A percentile compares a stretch with the other conserved stretches of the same genome.
Evolutionary conservation across 768 basidiomycete genomes (phyloP).

Genomic region (Lanmaoa pseudosensibilis): DNA sequence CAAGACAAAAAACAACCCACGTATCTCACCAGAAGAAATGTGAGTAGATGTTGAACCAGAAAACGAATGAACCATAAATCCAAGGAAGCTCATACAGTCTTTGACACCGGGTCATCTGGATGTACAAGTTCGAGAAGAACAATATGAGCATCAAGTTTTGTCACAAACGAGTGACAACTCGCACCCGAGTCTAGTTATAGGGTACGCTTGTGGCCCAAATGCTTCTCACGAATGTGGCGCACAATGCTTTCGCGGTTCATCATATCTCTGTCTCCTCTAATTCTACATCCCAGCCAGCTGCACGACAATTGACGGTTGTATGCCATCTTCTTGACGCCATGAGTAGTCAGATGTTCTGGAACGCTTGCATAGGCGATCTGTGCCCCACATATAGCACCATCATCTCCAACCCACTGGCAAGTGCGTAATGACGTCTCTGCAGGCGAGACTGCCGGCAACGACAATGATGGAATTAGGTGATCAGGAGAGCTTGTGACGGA

Average conservation of each 20-base stretch:
- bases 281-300: conserved; percentile 10
- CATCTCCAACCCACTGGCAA: conserved; percentile 8
- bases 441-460: background rate
- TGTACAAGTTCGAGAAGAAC: background rate
- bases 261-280: background rate
- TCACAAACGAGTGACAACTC: background rate
- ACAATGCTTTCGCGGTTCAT: conserved; percentile 20
- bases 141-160: background rate
- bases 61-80: background rate
- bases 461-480: background rate
- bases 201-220: conserved; percentile 12
- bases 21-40: background rate
- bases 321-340: background rate
- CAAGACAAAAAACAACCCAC: background rate
- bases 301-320: background rate
- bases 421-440: background rate
- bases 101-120: background rate
- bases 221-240: conserved; percentile 16
- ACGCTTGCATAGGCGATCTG: background rate
- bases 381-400: conserved; percentile 1
- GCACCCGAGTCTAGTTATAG: background rate
- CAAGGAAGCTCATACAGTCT: background rate
- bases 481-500: background rate
- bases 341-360: conserved; percentile 12
- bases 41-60: background rate